phyloP scores from a whole-genome alignment of 768 basidiomycete species.

The Phylloporus sp. region DNA sequence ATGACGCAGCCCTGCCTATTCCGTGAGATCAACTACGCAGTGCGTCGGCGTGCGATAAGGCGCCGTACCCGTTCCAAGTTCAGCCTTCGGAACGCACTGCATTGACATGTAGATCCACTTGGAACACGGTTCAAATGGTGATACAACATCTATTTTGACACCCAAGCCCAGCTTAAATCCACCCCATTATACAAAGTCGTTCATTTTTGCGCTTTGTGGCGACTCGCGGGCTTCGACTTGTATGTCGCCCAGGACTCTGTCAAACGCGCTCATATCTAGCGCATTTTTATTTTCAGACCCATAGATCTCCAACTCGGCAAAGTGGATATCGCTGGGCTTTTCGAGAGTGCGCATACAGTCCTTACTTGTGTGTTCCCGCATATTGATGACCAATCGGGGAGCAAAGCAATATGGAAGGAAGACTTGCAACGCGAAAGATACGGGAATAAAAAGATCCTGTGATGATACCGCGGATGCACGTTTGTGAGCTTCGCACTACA shows the following conservation, averaged over 20 bases:
- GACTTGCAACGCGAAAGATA: constrained; percentile 12
- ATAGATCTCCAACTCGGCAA: neutral
- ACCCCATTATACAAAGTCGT: too few species aligned
- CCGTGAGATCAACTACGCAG: too few species aligned
- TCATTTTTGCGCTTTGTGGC: neutral
- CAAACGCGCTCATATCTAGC: neutral
- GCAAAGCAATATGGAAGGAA: constrained; percentile 17
- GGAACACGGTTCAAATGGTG: too few species aligned
- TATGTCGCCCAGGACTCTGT: neutral
- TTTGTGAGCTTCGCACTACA: neutral
- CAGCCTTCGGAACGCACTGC: too few species aligned
- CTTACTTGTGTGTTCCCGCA: constrained; percentile 8
- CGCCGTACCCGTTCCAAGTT: too few species aligned
- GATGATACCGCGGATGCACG: neutral
- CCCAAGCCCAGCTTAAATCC: too few species aligned
- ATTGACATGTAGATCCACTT: too few species aligned
- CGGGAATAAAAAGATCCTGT: constrained; percentile 8
- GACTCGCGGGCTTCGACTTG: neutral
- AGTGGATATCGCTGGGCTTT: neutral
- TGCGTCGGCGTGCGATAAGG: too few species aligned
- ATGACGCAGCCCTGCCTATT: too few species aligned
- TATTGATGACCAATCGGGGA: constrained; percentile 17
- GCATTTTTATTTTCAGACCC: neutral
- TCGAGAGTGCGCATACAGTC: constrained; percentile 5
- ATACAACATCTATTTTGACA: too few species aligned